Percentiles rank a stretch among this genome's conserved stretches.
Evolutionary conservation across 129 eudicot species (phyloP).

Genomic region (Rutidosis leptorrhynchoides): DNA sequence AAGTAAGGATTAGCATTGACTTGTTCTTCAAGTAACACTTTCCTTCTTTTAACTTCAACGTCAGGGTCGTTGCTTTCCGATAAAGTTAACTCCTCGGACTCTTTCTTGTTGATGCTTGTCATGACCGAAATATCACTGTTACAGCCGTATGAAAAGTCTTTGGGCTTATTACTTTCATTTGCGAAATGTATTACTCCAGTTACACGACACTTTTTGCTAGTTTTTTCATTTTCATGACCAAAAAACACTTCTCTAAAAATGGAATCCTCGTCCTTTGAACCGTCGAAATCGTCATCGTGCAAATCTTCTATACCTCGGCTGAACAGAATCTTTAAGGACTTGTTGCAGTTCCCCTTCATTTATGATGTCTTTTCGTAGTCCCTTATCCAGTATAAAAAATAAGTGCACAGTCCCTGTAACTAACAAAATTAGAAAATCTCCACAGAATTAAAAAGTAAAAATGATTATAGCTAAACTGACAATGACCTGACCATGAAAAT

Average conservation of each 20-base stretch:
- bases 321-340: slow-evolving; percentile 46
- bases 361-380: slow-evolving; percentile 16
- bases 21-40: slow-evolving; percentile 52
- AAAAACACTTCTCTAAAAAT: slow-evolving; percentile 63
- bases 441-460: slow-evolving; percentile 21
- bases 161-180: slow-evolving; percentile 35
- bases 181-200: slow-evolving; percentile 48
- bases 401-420: slow-evolving; percentile 9
- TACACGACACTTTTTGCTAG: slow-evolving; percentile 48
- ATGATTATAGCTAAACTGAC: slow-evolving; percentile 17
- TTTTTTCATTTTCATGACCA: slow-evolving; percentile 42
- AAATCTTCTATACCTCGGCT: slow-evolving; percentile 52
- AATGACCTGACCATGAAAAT: slow-evolving; percentile 16
- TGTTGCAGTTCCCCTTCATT: slow-evolving; percentile 39
- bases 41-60: slow-evolving; percentile 46
- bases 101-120: slow-evolving; percentile 40
- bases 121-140: slow-evolving; percentile 59
- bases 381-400: slow-evolving; percentile 16
- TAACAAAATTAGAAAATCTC: slow-evolving; percentile 20
- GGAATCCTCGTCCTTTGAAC: slow-evolving; percentile 57
- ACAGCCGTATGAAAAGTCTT: slow-evolving; percentile 42
- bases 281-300: slow-evolving; percentile 81
- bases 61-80: slow-evolving; percentile 33
- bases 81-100: slow-evolving; percentile 33
- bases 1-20: slow-evolving; percentile 42